These are phyloP conservation scores for Penicillium canariense DNA, from an alignment of 495 filamentous ascomycete genomes.

Conservation along the genomic window DNA sequence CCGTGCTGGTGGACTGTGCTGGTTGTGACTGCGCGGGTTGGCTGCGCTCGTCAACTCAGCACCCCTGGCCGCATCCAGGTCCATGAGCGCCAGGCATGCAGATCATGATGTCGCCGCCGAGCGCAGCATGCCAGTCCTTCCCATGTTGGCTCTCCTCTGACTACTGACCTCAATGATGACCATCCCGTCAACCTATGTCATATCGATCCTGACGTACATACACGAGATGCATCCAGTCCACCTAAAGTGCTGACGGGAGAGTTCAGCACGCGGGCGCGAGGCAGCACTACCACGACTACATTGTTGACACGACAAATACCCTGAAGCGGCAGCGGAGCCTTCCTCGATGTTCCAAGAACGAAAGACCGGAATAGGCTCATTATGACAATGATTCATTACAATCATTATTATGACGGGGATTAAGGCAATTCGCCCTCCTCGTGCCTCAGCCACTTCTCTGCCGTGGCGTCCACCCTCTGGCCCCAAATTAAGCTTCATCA, in stretches of 20 bases:
- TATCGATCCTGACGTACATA: background rate
- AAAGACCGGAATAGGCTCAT: too few relatives aligned
- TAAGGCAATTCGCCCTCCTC: background rate
- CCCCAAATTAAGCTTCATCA: conserved; percentile 28
- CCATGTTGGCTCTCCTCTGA: background rate
- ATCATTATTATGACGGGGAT: background rate
- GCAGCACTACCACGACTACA: background rate
- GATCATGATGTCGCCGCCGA: conserved; percentile 27
- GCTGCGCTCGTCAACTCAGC: background rate
- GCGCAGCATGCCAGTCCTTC: conserved; percentile 6
- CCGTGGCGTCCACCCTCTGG: conserved; percentile 8
- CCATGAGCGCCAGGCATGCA: conserved; percentile 23
- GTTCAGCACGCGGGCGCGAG: background rate
- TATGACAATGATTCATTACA: background rate
- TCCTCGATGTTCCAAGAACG: background rate
- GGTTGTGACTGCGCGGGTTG: background rate
- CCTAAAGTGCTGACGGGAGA: background rate
- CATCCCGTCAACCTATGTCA: background rate
- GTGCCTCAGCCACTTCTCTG: background rate
- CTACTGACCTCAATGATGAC: background rate
- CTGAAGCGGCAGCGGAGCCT: background rate
- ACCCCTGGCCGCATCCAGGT: conserved; percentile 29
- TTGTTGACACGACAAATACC: conserved; percentile 6
- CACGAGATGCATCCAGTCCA: background rate
- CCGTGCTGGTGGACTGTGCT: too few relatives aligned